Conservation (phyloP, 1,139 yeast species). For the Magnusiomyces ingens region DNA sequence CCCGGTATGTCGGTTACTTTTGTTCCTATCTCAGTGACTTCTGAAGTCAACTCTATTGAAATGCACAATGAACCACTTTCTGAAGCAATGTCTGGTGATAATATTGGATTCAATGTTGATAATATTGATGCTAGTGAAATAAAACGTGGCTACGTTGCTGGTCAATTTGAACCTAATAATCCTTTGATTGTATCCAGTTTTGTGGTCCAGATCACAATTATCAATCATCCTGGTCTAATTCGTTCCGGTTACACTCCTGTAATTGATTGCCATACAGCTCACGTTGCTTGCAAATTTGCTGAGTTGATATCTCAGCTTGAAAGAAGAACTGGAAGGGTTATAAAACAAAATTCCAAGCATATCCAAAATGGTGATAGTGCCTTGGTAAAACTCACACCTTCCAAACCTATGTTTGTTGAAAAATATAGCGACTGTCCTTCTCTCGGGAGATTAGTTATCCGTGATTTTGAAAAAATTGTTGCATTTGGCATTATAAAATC, state of each 20-base stretch:
- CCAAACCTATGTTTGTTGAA: conserved; percentile 98
- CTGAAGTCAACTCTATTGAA: conserved; percentile 90
- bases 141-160: conserved; percentile 93
- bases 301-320: conserved; percentile 81
- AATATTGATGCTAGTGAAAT: conserved; percentile 90
- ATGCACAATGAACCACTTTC: conserved; percentile 87
- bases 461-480: conserved; percentile 99
- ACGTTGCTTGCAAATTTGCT: conserved; percentile 88
- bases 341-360: conserved; percentile 79
- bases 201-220: conserved; percentile 84
- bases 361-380: conserved; percentile 94
- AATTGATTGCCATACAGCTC: conserved; percentile 92
- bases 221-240: conserved; percentile 93
- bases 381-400: conserved; percentile 82
- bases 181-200: conserved; percentile 77
- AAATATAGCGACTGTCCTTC: conserved; percentile 97
- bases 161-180: conserved; percentile 94
- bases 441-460: conserved; percentile 98
- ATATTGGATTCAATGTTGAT: conserved; percentile 93
- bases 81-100: conserved; percentile 91
- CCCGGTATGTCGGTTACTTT: conserved; percentile 87
- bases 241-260: conserved; percentile 92
- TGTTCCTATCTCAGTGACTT: conserved; percentile 89
- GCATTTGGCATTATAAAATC: conserved; percentile 99
- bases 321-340: conserved; percentile 88